These are phyloP conservation scores for Trematosphaeria pertusa DNA, from an alignment of 2,329 filamentous ascomycete genomes.

Conservation along the genomic window DNA sequence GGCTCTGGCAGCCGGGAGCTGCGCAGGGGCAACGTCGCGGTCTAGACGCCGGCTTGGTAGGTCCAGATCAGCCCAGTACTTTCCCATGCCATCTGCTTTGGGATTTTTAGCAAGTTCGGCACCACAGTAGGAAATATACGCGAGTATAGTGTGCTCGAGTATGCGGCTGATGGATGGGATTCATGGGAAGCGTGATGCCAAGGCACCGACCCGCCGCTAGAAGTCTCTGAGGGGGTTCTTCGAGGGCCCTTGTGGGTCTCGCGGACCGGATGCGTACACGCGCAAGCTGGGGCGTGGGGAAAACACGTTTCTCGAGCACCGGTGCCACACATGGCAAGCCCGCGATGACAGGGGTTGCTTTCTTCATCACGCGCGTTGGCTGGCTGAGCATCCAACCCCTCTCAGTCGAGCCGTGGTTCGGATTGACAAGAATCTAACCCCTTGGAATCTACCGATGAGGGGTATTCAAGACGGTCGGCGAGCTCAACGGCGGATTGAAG, in stretches of 20 bases:
- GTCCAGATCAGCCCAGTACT: constrained; percentile 17
- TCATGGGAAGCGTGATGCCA: constrained; percentile 18
- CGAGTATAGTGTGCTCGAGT: constrained; percentile 4
- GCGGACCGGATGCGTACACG: constrained; percentile 31
- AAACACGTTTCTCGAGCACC: constrained; percentile 32
- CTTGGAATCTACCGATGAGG: constrained; percentile 9
- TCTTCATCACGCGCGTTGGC: constrained; percentile 1
- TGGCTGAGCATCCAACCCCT: background rate
- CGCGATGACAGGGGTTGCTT: constrained; percentile 18
- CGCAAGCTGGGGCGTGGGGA: constrained; percentile 41
- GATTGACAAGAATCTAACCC: constrained; percentile 7
- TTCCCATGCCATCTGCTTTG: constrained; percentile 16
- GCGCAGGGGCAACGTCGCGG: constrained; percentile 12
- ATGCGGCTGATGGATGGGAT: constrained; percentile 18
- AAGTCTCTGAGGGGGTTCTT: constrained; percentile 24
- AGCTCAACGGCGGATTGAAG: background rate
- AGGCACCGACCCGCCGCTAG: constrained; percentile 26
- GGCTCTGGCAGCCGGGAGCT: background rate
- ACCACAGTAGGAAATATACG: constrained; percentile 6
- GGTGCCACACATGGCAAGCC: constrained; percentile 30
- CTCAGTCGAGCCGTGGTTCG: background rate
- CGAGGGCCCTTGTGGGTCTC: constrained; percentile 27
- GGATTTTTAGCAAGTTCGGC: constrained; percentile 23
- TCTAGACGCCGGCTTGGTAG: constrained; percentile 34
- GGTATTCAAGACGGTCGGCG: constrained; percentile 5